phyloP scores from a whole-genome alignment of 192 early-diverging fungal genomes.

The Gamsiella multidivaricata region DNA sequence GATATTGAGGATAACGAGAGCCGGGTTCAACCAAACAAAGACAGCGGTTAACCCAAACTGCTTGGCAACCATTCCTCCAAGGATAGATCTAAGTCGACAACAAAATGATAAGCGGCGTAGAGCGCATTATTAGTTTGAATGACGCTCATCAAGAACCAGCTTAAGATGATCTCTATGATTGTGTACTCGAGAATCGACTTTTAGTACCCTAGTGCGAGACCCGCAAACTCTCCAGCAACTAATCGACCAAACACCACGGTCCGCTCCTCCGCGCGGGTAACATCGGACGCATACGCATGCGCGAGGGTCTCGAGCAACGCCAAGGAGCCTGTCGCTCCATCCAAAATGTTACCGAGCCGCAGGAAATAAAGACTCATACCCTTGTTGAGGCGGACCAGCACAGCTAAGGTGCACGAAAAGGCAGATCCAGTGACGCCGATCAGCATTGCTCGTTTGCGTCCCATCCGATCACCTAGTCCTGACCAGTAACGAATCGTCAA shows the following conservation, averaged over 20 bases:
- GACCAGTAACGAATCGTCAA: constrained; percentile 29
- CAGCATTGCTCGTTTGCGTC: constrained; percentile 9
- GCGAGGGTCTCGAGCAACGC: constrained; percentile 2
- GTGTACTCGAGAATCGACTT: no score
- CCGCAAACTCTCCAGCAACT: constrained; percentile 16
- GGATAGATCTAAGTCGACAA: constrained; percentile 8
- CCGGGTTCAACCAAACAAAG: constrained; percentile 12
- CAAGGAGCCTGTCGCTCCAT: constrained; percentile 19
- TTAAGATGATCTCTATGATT: no score
- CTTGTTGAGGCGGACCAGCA: constrained; percentile 17
- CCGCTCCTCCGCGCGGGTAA: constrained; percentile 12
- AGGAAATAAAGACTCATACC: constrained; percentile 7
- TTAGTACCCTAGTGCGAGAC: constrained; percentile 36
- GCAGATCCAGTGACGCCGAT: constrained; percentile 1
- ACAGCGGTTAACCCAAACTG: constrained; percentile 10
- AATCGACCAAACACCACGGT: constrained; percentile 39
- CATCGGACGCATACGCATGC: constrained; percentile 29
- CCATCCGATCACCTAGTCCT: constrained; percentile 19
- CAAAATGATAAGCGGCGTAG: not conserved
- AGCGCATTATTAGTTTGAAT: no score
- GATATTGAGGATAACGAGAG: not conserved
- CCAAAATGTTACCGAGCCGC: constrained; percentile 10
- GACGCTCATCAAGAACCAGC: no score
- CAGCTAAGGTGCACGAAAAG: not conserved
- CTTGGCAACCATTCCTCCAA: constrained; percentile 18